Evolutionary conservation across 257 asterid species (phyloP).

Genomic region (Solanum ahanhuiri): DNA sequence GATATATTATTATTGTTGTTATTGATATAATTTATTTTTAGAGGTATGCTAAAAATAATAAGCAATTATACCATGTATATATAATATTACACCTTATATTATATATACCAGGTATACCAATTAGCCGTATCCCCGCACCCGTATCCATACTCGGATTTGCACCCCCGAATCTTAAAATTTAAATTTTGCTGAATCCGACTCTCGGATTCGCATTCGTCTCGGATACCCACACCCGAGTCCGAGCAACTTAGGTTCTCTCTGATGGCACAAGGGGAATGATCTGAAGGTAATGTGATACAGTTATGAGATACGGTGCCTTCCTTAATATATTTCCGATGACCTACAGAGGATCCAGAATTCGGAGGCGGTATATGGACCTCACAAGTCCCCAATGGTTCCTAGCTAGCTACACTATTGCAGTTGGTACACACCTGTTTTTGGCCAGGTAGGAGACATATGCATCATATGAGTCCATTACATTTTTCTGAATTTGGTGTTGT

Average conservation of each 20-base stretch:
- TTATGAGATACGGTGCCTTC: background rate
- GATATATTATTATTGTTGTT: too few species aligned
- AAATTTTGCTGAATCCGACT: too few species aligned
- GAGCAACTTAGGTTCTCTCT: background rate
- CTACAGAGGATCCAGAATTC: background rate
- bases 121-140: too few species aligned
- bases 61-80: too few species aligned
- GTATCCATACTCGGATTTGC: too few species aligned
- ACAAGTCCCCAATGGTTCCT: background rate
- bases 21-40: too few species aligned
- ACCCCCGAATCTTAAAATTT: too few species aligned
- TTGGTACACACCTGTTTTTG: background rate
- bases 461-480: background rate
- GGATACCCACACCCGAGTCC: too few species aligned
- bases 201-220: too few species aligned
- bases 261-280: background rate
- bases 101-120: too few species aligned
- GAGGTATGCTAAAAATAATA: too few species aligned
- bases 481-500: background rate
- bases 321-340: background rate
- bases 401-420: background rate
- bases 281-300: background rate
- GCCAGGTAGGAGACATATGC: background rate
- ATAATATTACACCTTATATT: too few species aligned
- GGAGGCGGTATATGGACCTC: background rate